Base-by-base conservation (phyloP, 129 eudicot species). In the Lactuca saligna region DNA sequence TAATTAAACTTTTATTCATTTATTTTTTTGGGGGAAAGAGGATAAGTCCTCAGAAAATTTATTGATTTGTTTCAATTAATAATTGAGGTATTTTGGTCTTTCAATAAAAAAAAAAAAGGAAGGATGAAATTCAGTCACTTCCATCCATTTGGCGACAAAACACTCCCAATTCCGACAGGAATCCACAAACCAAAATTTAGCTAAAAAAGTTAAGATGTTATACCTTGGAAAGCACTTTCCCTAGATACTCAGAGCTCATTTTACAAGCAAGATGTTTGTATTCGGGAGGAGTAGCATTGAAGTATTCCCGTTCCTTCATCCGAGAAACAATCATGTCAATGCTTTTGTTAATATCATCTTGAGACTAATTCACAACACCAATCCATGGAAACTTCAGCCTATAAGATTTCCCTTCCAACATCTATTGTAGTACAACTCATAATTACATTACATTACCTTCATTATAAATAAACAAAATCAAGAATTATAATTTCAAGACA, bases 201-300 rank as follows among this genome's bases (percentile, higher is more conserved):
- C 12, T 17, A 49, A 66, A 33, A 29, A 56, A 15, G 60, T 17
- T n/a, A n/a, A n/a, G n/a, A n/a, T n/a, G 39, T 57, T 4, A 17
- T 82, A 91, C 97, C 73, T 86, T 86, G 4, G 98, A 92, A 10
- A 92, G 86, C 57, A 92, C 89, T 82, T 86, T 92, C 54, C 91
- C 98, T n/a, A 92, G 79, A 77, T 86, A 87, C 75, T 88, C 98
- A 33, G 98, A 92, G 38, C 98, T 96, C 98, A 92, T 92, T 69
- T 82, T 86, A 65, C 75, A 65, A 63, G 95, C 90, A 65, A 92
- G 86, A 75, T 89, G 98, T 71, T 63, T 79, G 75, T 92, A 89
- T 74, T 92, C 98, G 2, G 96, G 96, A 74, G 89, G n/a, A n/a
- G n/a, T 82, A 51, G 56, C 80, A 67, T 83, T 66, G 55, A 90